A percentile compares a stretch with the other conserved stretches of the same genome.
These are phyloP conservation scores for Podospora didyma DNA, from an alignment of 495 filamentous ascomycete species.

Conservation along the genomic window DNA sequence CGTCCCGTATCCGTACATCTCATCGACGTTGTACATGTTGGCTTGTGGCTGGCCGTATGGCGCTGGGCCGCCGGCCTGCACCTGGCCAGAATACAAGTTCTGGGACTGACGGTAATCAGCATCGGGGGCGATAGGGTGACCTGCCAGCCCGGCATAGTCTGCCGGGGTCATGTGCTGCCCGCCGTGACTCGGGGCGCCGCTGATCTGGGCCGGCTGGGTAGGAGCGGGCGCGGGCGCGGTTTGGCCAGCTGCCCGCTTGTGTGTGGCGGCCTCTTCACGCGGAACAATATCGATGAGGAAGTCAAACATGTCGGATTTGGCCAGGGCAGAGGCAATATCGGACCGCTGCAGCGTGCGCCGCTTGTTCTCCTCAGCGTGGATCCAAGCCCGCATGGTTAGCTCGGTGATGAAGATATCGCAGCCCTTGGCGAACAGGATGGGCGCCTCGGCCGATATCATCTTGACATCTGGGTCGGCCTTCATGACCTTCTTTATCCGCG, in stretches of 20 bases:
- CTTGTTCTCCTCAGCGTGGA: conserved; percentile 98
- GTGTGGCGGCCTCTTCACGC: conserved; percentile 81
- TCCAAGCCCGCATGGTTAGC: conserved; percentile 99
- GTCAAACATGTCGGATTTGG: conserved; percentile 99
- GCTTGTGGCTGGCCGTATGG: conserved; percentile 70
- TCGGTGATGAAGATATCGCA: conserved; percentile 99
- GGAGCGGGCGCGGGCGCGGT: conserved; percentile 39
- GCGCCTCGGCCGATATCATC: conserved; percentile 98
- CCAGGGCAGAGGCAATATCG: conserved; percentile 90
- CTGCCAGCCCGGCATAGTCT: conserved; percentile 51
- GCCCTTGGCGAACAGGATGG: conserved; percentile 96
- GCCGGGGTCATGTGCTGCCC: conserved; percentile 48
- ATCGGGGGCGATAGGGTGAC: conserved; percentile 49
- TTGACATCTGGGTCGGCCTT: conserved; percentile 99
- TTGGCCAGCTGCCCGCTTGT: conserved; percentile 58
- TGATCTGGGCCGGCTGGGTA: conserved; percentile 52
- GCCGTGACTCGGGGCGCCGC: conserved; percentile 57
- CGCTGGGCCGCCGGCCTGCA: conserved; percentile 63
- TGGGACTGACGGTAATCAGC: conserved; percentile 75
- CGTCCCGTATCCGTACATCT: conserved; percentile 81
- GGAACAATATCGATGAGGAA: conserved; percentile 99
- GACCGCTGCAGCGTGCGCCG: conserved; percentile 89
- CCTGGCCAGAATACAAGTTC: conserved; percentile 73
- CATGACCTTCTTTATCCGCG: conserved; percentile 99
- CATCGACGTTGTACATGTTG: conserved; percentile 71